Evolutionary conservation across 148 eudicot genomes (phyloP).

Genomic region (Cornus kousa): DNA sequence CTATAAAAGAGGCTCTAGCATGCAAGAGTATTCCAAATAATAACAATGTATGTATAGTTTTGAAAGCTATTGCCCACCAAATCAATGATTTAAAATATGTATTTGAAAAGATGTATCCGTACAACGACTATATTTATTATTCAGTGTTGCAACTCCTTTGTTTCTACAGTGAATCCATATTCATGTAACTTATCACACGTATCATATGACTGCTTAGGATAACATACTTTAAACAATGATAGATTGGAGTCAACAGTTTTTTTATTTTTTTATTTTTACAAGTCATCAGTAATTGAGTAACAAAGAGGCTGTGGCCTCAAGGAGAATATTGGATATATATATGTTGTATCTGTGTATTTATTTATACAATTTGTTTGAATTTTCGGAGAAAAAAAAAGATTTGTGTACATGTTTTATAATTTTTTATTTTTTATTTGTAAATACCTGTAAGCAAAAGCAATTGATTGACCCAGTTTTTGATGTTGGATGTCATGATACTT

Average conservation of each 20-base stretch:
- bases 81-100: constrained; percentile 6
- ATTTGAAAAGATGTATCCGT: not conserved
- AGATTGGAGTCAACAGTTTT: no score
- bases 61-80: constrained; percentile 19
- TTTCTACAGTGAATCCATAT: not conserved
- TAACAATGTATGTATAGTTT: not conserved
- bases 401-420: no score
- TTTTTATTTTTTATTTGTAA: not conserved
- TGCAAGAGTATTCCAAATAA: not conserved
- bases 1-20: not conserved
- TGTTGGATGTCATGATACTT: not conserved
- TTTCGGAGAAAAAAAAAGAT: no score
- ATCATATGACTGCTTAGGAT: no score
- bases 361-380: no score
- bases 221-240: no score
- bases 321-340: no score
- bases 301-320: no score
- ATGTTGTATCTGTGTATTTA: no score
- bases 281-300: no score
- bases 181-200: no score
- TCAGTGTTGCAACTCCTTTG: not conserved
- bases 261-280: no score
- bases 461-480: not conserved
- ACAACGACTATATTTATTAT: constrained; percentile 7
- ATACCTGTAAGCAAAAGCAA: not conserved